Percentiles rank a stretch among this genome's conserved stretches.
These are phyloP conservation scores for Hypoxylon rubiginosum DNA, from an alignment of 2,329 filamentous ascomycete genomes.

Conservation along the genomic window DNA sequence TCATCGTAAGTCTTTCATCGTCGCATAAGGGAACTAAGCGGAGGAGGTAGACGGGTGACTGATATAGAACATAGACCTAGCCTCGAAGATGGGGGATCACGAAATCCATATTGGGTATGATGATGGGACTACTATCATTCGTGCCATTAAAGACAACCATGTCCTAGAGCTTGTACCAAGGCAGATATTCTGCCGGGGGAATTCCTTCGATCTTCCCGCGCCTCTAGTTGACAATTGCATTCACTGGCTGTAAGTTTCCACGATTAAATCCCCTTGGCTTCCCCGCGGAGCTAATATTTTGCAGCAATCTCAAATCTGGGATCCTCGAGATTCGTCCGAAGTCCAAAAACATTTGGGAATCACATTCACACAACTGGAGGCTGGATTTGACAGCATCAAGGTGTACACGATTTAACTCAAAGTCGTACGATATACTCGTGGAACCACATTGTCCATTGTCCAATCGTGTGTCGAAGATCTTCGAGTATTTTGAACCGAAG, in stretches of 20 bases:
- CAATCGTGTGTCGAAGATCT: conserved; percentile 57
- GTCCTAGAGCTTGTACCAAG: conserved; percentile 55
- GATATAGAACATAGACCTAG: conserved; percentile 31
- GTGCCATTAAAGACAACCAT: conserved; percentile 49
- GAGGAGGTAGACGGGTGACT: conserved; percentile 32
- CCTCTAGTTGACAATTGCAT: conserved; percentile 65
- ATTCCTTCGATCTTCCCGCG: conserved; percentile 62
- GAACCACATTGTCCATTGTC: conserved; percentile 62
- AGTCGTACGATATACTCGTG: conserved; percentile 55
- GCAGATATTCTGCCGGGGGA: conserved; percentile 36
- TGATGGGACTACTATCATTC: conserved; percentile 57
- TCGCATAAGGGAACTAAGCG: neutral
- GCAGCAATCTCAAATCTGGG: conserved; percentile 46
- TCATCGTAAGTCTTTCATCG: conserved; percentile 54
- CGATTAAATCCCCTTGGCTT: neutral
- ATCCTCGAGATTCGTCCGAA: conserved; percentile 65
- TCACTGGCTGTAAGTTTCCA: conserved; percentile 71
- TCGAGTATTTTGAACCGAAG: conserved; percentile 63
- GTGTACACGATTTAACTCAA: conserved; percentile 32
- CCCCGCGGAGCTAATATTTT: conserved; percentile 14
- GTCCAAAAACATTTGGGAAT: conserved; percentile 51
- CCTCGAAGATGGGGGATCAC: conserved; percentile 53
- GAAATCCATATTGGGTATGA: conserved; percentile 69
- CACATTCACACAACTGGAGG: conserved; percentile 51
- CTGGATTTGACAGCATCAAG: conserved; percentile 48